A percentile compares a stretch with the other conserved stretches of the same genome.
phyloP scores from a whole-genome alignment of 139 green algal genomes.

The Tetradesmus lagerheimii region DNA sequence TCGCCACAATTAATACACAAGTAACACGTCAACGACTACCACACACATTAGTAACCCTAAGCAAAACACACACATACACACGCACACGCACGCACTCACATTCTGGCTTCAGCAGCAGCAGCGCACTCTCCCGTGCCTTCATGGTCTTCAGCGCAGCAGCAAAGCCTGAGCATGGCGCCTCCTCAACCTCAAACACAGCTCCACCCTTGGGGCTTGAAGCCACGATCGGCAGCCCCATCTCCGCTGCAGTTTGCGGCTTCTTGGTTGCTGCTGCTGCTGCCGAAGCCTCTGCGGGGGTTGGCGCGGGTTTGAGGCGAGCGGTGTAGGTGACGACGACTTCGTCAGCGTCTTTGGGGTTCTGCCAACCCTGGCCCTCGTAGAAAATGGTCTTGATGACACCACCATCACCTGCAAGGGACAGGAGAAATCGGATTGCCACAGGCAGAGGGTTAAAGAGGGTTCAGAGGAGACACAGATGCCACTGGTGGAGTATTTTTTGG shows the following conservation, averaged over 20 bases:
- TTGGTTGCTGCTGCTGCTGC: not conserved
- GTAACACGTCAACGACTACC: not conserved
- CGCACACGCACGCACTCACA: slow-evolving; percentile 65
- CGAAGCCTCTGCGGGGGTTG: not conserved
- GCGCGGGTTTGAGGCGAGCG: not conserved
- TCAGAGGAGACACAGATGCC: too few relatives aligned
- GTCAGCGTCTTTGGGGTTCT: slow-evolving; percentile 71
- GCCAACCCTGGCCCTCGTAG: slow-evolving; percentile 68
- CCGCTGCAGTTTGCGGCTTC: slow-evolving; percentile 10
- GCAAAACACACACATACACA: too few relatives aligned
- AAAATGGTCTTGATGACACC: slow-evolving; percentile 84
- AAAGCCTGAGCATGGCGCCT: slow-evolving; percentile 63
- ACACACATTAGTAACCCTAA: too few relatives aligned
- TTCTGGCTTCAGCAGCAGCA: slow-evolving; percentile 71
- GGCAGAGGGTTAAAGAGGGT: too few relatives aligned
- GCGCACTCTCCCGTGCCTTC: slow-evolving; percentile 81
- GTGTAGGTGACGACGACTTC: slow-evolving; percentile 70
- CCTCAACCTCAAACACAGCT: slow-evolving; percentile 64
- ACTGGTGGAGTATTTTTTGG: too few relatives aligned
- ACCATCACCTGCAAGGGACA: slow-evolving; percentile 65
- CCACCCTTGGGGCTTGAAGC: slow-evolving; percentile 59
- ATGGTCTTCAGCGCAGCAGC: slow-evolving; percentile 77
- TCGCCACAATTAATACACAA: too few relatives aligned
- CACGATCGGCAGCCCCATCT: not conserved
- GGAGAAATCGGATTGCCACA: not conserved